phyloP scores from a whole-genome alignment of 495 filamentous ascomycete species.

The Daldinia grandis region DNA sequence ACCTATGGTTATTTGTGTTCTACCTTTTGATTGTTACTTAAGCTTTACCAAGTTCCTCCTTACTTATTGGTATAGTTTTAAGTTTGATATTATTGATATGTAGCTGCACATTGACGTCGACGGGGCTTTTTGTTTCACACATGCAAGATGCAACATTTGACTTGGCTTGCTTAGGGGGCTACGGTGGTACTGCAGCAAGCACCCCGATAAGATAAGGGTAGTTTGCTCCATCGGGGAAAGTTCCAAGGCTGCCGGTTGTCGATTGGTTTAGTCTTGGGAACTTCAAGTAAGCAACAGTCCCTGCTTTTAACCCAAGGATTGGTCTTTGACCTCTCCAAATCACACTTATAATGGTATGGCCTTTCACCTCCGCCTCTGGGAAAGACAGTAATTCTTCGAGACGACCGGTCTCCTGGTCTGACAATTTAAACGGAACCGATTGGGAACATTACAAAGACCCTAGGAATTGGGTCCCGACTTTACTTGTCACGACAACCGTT shows the following conservation, averaged over 20 bases:
- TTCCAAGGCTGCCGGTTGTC: constrained; percentile 11
- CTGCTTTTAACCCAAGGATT: background rate
- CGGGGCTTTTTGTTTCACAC: constrained; percentile 16
- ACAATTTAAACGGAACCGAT: constrained; percentile 63
- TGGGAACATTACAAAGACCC: constrained; percentile 75
- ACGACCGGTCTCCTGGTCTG: constrained; percentile 56
- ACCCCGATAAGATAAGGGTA: constrained; percentile 32
- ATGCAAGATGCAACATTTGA: constrained; percentile 9
- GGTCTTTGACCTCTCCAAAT: constrained; percentile 17
- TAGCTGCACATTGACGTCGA: constrained; percentile 38
- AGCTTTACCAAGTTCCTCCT: constrained; percentile 10
- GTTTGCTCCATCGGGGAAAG: constrained; percentile 26
- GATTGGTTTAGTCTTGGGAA: background rate
- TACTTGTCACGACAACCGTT: constrained; percentile 73
- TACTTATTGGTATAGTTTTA: constrained; percentile 1
- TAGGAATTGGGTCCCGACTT: constrained; percentile 69
- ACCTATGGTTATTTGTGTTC: constrained; percentile 5
- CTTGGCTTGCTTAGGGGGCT: background rate
- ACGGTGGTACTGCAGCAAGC: background rate
- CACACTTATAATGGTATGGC: constrained; percentile 38
- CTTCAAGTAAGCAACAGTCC: constrained; percentile 14
- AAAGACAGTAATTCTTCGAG: constrained; percentile 43
- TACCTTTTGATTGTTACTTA: constrained; percentile 5
- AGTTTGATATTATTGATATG: constrained; percentile 7
- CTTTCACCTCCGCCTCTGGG: constrained; percentile 34